Conservation (phyloP, 1,139 yeast species). For the Lodderomyces elongisporus region DNA sequence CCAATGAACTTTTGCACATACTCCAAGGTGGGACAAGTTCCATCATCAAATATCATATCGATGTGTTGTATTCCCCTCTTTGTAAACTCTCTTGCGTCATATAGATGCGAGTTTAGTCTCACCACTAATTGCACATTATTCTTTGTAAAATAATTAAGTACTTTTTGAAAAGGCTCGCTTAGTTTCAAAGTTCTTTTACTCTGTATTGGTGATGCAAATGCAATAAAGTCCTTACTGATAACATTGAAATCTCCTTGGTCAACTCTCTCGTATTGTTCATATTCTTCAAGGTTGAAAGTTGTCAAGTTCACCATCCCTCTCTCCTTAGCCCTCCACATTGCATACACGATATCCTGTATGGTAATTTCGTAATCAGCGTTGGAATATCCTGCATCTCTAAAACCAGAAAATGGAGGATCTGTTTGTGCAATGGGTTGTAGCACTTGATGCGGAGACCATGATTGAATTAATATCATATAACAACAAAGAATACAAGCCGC, state of each 20-base stretch:
- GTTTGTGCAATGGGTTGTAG: conserved; percentile 89
- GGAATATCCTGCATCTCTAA: conserved; percentile 96
- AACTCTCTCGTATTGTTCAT: conserved; percentile 90
- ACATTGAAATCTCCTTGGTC: conserved; percentile 96
- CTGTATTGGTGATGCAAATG: conserved; percentile 96
- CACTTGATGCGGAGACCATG: conserved; percentile 98
- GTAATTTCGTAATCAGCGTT: conserved; percentile 90
- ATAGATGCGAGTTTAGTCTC: conserved; percentile 83
- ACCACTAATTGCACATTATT: conserved; percentile 85
- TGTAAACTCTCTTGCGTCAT: conserved; percentile 79
- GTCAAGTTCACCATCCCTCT: conserved; percentile 83
- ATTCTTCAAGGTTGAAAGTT: conserved; percentile 84
- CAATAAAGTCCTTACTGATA: conserved; percentile 87
- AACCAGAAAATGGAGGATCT: conserved; percentile 90
- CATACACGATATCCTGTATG: conserved; percentile 92
- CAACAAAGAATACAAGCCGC: conserved; percentile 93
- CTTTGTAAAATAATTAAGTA: conserved; percentile 65
- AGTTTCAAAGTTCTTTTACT: conserved; percentile 41
- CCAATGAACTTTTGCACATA: conserved; percentile 90
- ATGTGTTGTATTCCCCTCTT: conserved; percentile 80
- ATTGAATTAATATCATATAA: conserved; percentile 90
- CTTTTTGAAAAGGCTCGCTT: conserved; percentile 74
- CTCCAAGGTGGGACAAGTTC: conserved; percentile 94
- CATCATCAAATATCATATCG: conserved; percentile 96
- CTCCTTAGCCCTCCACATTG: conserved; percentile 98